Evolutionary conservation across 192 early-diverging fungal species (phyloP).

Genomic region (Coemansia sp.): DNA sequence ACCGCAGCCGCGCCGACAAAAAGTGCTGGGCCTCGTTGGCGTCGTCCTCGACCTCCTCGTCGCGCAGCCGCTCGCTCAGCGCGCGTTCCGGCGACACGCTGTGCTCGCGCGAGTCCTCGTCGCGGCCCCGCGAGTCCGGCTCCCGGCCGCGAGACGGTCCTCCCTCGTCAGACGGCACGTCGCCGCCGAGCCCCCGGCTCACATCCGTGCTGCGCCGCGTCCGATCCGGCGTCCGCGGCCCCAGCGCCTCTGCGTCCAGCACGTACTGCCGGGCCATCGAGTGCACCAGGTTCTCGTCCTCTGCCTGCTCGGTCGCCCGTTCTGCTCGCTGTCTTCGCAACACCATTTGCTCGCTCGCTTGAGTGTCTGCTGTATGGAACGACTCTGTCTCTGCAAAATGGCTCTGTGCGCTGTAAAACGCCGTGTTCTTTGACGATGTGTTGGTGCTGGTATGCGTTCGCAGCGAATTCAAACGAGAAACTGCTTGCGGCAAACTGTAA

Average conservation of each 20-base stretch:
- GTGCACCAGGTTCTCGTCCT: slow-evolving; percentile 29
- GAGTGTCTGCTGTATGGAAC: slow-evolving; percentile 28
- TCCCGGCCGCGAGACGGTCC: background rate
- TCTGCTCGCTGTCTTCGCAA: background rate
- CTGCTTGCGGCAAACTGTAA: slow-evolving; percentile 9
- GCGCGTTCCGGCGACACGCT: slow-evolving; percentile 8
- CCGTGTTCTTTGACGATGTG: slow-evolving; percentile 27
- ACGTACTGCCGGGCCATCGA: slow-evolving; percentile 46
- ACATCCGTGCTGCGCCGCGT: slow-evolving; percentile 35
- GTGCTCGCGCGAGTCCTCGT: slow-evolving; percentile 15
- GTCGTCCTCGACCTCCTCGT: slow-evolving; percentile 50
- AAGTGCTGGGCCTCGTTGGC: slow-evolving; percentile 48
- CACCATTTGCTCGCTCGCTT: background rate
- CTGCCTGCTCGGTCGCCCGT: background rate
- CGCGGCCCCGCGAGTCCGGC: slow-evolving; percentile 17
- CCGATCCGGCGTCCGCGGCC: slow-evolving; percentile 31
- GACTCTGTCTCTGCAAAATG: slow-evolving; percentile 12
- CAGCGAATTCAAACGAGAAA: slow-evolving; percentile 21
- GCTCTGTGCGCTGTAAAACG: slow-evolving; percentile 40
- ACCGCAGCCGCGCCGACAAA: slow-evolving; percentile 33
- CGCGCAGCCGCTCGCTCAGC: slow-evolving; percentile 33
- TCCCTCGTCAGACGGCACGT: slow-evolving; percentile 19
- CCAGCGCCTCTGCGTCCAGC: slow-evolving; percentile 41
- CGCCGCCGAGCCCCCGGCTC: slow-evolving; percentile 14
- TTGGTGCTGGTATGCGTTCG: slow-evolving; percentile 23